Evolutionary conservation across 805 yeast species (phyloP).

Genomic region (Wickerhamiella lipophila): DNA sequence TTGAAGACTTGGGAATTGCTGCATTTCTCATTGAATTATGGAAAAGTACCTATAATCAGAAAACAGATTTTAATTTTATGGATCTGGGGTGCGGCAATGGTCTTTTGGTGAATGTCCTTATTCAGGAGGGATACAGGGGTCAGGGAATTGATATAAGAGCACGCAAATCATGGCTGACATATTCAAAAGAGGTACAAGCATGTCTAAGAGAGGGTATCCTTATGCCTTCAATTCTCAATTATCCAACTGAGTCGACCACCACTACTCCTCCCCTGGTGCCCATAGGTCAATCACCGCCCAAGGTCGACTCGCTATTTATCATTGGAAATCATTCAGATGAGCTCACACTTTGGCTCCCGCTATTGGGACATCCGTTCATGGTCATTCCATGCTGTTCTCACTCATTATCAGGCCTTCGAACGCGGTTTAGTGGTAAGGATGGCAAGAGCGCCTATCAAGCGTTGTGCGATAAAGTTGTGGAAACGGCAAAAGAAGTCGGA

Average conservation of each 20-base stretch:
- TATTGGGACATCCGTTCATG: conserved; percentile 63
- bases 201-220: conserved; percentile 62
- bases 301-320: conserved; percentile 43
- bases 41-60: conserved; percentile 38
- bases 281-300: conserved; percentile 27
- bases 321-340: conserved; percentile 96
- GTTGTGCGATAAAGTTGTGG: conserved; percentile 72
- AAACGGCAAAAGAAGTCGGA: conserved; percentile 53
- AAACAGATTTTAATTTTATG: conserved; percentile 49
- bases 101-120: conserved; percentile 57
- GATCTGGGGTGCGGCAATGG: conserved; percentile 97
- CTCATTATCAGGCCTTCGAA: conserved; percentile 61
- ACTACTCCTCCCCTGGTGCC: neutral
- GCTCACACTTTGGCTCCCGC: conserved; percentile 88
- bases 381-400: conserved; percentile 96
- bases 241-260: neutral
- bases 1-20: conserved; percentile 91
- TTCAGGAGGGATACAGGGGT: conserved; percentile 70
- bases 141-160: conserved; percentile 80
- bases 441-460: conserved; percentile 65
- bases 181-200: conserved; percentile 50
- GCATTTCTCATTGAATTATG: conserved; percentile 85
- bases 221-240: conserved; percentile 39
- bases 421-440: conserved; percentile 38
- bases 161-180: conserved; percentile 75